Evolutionary conservation across 495 filamentous ascomycete genomes (phyloP).

Genomic region (Elaphomyces granulatus): DNA sequence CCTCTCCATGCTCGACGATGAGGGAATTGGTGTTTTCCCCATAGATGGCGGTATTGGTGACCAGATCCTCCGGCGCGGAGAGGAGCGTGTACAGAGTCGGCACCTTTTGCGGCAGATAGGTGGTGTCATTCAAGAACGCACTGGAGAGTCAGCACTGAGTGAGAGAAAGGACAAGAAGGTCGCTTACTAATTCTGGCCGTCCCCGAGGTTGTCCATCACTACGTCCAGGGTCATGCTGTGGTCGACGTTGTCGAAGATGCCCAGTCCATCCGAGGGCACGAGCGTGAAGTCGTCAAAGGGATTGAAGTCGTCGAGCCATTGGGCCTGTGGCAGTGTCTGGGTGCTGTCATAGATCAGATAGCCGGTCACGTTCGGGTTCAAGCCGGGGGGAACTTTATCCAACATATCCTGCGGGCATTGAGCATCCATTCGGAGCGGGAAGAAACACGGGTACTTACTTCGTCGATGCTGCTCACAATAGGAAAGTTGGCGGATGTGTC

Average conservation of each 20-base stretch:
- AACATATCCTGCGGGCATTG: conserved; percentile 6
- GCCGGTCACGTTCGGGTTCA: conserved; percentile 57
- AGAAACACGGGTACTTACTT: conserved; percentile 6
- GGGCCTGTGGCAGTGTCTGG: conserved; percentile 37
- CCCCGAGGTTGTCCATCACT: conserved; percentile 35
- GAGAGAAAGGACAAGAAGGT: conserved; percentile 4
- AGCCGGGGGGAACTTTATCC: conserved; percentile 16
- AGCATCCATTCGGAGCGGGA: conserved; percentile 11
- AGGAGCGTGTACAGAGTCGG: conserved; percentile 68
- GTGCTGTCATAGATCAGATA: conserved; percentile 60
- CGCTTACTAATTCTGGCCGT: conserved; percentile 18
- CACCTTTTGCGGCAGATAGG: conserved; percentile 59
- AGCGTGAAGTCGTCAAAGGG: conserved; percentile 43
- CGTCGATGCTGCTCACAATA: conserved; percentile 34
- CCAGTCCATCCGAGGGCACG: conserved; percentile 31
- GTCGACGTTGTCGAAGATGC: conserved; percentile 17
- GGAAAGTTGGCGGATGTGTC: conserved; percentile 50
- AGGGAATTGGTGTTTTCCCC: conserved; percentile 57
- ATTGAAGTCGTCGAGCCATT: conserved; percentile 31
- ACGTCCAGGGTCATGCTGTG: conserved; percentile 18
- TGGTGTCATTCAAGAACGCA: conserved; percentile 72
- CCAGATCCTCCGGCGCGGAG: conserved; percentile 39
- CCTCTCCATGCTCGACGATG: conserved; percentile 49
- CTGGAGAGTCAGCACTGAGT: conserved; percentile 17
- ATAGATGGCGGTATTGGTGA: conserved; percentile 53